Evolutionary conservation across 495 filamentous ascomycete species (phyloP), one percentile per base, ranked within the genome.

Genomic region (Trichodelitschia bisporula): DNA sequence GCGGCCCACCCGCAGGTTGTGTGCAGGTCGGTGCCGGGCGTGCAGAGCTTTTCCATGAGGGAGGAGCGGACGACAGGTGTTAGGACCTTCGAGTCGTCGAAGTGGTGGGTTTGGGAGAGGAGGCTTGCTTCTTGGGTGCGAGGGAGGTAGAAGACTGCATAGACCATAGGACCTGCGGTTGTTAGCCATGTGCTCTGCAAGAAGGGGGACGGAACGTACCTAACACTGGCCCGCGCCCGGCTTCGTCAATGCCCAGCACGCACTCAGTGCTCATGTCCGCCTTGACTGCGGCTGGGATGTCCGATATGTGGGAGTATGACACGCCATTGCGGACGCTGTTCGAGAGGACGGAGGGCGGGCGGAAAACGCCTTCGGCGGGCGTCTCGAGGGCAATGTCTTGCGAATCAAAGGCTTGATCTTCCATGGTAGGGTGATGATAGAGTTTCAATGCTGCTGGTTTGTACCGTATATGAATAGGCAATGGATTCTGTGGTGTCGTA

Each of bases 201-300:
- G 25, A n/a, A 17, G 17, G 19, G 17, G 18, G 0, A 14, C 2
- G 31, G 18, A 19, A 31, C 11, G 18, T 18, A 50, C 57, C 86
- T 3, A 97, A 62, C 4, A 95, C 89, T 13, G 86, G 89, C 4
- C 86, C 86, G 36, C 86, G 69, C 28, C 86, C 86, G 34, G 86
- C 86, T 61, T 97, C 86, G 48, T 97, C 86, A 29, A 97, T 72
- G 20, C 86, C 86, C 12, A 97, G 61, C 18, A 74, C 69, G 38
- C 70, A 74, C 49, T 62, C 55, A 2, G 58, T 49, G 16, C 53
- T 43, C 30, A 62, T 54, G 30, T 49, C 43, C n/a, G 51, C 38
- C 0, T 62, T 37, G 11, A 64, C 52, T 28, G 64, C 50, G 9
- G 52, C 33, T 0, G 65, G 54, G 3, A 79, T 59, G 2, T 70